These are phyloP conservation scores for Pisolithus orientalis DNA, from an alignment of 768 basidiomycete genomes.

Conservation along the genomic window DNA sequence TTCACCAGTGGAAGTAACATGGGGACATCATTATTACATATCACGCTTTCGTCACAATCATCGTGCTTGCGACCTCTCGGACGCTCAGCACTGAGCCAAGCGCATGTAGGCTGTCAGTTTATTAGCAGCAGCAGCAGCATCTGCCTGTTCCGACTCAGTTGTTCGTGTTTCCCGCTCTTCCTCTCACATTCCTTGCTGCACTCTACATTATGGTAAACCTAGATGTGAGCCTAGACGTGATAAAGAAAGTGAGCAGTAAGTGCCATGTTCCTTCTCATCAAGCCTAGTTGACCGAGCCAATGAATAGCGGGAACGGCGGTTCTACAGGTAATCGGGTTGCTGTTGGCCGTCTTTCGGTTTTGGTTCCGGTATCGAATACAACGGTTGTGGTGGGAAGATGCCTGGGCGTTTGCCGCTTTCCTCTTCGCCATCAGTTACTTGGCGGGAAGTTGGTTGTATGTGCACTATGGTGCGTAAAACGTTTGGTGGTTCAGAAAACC, in stretches of 20 bases:
- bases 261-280: neutral
- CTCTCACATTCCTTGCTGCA: neutral
- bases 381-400: slow-evolving; percentile 13
- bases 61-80: no score
- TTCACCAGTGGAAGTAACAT: no score
- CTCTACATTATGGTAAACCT: neutral
- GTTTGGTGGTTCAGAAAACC: neutral
- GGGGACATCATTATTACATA: no score
- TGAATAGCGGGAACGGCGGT: slow-evolving; percentile 4
- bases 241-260: slow-evolving; percentile 5
- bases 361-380: slow-evolving; percentile 11
- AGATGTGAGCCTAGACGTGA: no score
- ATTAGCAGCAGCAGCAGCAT: no score
- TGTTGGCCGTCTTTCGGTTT: slow-evolving; percentile 12
- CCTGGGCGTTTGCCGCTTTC: slow-evolving; percentile 8
- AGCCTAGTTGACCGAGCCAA: neutral
- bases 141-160: no score
- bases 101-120: no score
- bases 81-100: no score
- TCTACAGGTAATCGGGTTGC: slow-evolving; percentile 9
- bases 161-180: no score
- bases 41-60: no score
- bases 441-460: slow-evolving; percentile 6
- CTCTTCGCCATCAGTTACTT: slow-evolving; percentile 10
- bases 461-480: slow-evolving; percentile 1